These are phyloP conservation scores for Pyracantha coccinea DNA, from an alignment of 331 rosid species.

Conservation along the genomic window DNA sequence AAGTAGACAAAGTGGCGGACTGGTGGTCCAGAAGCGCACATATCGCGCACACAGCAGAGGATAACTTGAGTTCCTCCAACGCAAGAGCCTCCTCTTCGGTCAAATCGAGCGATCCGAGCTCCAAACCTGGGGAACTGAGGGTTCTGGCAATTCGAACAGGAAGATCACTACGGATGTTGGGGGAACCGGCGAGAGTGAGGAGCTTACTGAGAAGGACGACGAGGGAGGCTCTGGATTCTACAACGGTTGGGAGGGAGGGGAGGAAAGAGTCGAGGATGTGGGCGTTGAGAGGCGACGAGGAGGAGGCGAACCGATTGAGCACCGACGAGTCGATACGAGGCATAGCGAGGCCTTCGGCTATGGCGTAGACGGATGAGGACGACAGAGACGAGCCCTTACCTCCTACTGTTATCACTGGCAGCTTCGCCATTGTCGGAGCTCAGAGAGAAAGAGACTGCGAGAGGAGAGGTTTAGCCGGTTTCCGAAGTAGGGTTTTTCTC, in stretches of 20 bases:
- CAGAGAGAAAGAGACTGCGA: background rate
- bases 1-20: slow-evolving; percentile 32
- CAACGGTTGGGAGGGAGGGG: slow-evolving; percentile 32
- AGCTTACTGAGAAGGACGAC: slow-evolving; percentile 58
- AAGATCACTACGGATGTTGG: slow-evolving; percentile 23
- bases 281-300: slow-evolving; percentile 13
- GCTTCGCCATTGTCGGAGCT: slow-evolving; percentile 34
- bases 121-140: slow-evolving; percentile 14
- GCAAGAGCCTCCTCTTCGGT: slow-evolving; percentile 38
- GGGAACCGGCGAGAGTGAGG: slow-evolving; percentile 24
- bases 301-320: slow-evolving; percentile 38
- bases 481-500: too few species aligned
- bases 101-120: slow-evolving; percentile 26
- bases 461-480: too few species aligned
- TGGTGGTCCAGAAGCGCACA: slow-evolving; percentile 53
- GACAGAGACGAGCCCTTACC: slow-evolving; percentile 77
- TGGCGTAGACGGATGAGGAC: slow-evolving; percentile 51
- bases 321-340: slow-evolving; percentile 61
- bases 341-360: slow-evolving; percentile 35
- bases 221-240: slow-evolving; percentile 45
- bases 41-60: slow-evolving; percentile 32
- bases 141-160: slow-evolving; percentile 38
- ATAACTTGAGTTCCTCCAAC: slow-evolving; percentile 15
- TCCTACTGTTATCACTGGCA: slow-evolving; percentile 44
- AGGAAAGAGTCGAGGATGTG: slow-evolving; percentile 21